These are phyloP conservation scores for Mycogone perniciosa DNA, from an alignment of 2,329 filamentous ascomycete genomes.

Conservation along the genomic window DNA sequence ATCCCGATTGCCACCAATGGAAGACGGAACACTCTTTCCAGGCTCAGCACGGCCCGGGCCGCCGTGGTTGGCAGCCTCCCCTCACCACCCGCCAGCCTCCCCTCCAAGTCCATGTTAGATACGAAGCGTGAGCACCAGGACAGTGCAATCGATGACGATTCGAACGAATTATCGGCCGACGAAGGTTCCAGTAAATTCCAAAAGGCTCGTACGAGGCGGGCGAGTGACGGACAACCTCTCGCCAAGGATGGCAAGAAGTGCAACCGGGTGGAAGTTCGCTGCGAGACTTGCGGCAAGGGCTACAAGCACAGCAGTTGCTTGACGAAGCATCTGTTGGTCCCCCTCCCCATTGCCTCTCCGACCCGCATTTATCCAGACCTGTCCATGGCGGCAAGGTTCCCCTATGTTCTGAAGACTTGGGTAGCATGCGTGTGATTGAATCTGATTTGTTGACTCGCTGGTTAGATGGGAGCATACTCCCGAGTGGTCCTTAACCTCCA, in stretches of 20 bases:
- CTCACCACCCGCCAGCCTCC: slow-evolving; percentile 62
- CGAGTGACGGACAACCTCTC: slow-evolving; percentile 82
- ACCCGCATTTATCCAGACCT: not conserved
- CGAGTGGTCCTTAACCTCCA: slow-evolving; percentile 95
- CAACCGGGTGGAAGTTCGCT: slow-evolving; percentile 80
- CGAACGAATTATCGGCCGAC: slow-evolving; percentile 50
- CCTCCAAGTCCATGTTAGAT: slow-evolving; percentile 46
- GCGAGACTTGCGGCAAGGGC: slow-evolving; percentile 97
- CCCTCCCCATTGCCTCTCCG: slow-evolving; percentile 39
- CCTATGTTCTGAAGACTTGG: not conserved
- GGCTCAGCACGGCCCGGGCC: slow-evolving; percentile 47
- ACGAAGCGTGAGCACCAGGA: slow-evolving; percentile 47
- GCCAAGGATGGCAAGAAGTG: slow-evolving; percentile 79
- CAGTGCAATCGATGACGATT: slow-evolving; percentile 64
- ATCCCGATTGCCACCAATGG: slow-evolving; percentile 52
- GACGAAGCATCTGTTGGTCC: slow-evolving; percentile 98
- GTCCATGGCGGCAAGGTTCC: slow-evolving; percentile 7
- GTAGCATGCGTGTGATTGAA: slow-evolving; percentile 4
- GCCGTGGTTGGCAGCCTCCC: slow-evolving; percentile 52
- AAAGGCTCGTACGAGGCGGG: slow-evolving; percentile 50
- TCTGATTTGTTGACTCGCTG: slow-evolving; percentile 22
- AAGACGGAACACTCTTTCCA: slow-evolving; percentile 65
- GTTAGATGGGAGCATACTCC: slow-evolving; percentile 98
- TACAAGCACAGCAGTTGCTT: slow-evolving; percentile 99
- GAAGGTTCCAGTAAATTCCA: slow-evolving; percentile 45